Base-by-base conservation (phyloP, 1,284 basidiomycete genomes). In the Inonotus obliquus region DNA sequence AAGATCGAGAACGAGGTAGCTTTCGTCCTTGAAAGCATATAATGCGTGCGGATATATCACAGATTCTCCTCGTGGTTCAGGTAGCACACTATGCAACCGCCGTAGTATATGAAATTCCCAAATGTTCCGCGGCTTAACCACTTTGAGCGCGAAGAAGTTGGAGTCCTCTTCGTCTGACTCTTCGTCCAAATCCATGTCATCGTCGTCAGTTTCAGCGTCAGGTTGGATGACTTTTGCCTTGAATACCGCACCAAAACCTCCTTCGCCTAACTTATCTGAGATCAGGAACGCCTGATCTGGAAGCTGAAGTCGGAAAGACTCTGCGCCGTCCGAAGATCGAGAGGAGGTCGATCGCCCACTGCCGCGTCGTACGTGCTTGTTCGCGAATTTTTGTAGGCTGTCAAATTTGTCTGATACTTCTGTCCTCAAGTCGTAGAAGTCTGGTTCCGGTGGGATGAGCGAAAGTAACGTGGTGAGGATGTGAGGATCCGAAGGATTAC, bases 31-130 rank as follows among this genome's bases (percentile, higher is more conserved):
- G 77, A 85, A 98, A 0, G 85, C 86, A 70, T 92, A 95, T 32
- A 97, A 76, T 0, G 86, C 85, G 57, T 89, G 84, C 0, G 93
- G 87, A 1, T 77, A 72, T 70, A 98, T 81, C 67, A 97, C 79
- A 1, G 90, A 92, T 1, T 77, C 75, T 10, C 81, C 79, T 3
- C 89, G 73, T 13, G 77, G 69, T 1, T 77, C 67, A 7, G 86
- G 78, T 19, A 97, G 79, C 2, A 83, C 80, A 11, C 77, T 76
- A 67, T 92, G 91, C 17, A 98, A 79, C 48, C 91, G 80, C 45
- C 89, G 84, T 21, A 99, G 84, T 63, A 96, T 83, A 66, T 92
- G 87, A 68, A 92, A 96, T 74, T 99, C 97, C 96, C 97, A 99
- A 23, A 92, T 71, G 67, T 91, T 92, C 23, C 89, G 77, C 0